These are phyloP conservation scores for Naegleria gruberi DNA, from an alignment of 208 protist genomes.

Conservation along the genomic window DNA sequence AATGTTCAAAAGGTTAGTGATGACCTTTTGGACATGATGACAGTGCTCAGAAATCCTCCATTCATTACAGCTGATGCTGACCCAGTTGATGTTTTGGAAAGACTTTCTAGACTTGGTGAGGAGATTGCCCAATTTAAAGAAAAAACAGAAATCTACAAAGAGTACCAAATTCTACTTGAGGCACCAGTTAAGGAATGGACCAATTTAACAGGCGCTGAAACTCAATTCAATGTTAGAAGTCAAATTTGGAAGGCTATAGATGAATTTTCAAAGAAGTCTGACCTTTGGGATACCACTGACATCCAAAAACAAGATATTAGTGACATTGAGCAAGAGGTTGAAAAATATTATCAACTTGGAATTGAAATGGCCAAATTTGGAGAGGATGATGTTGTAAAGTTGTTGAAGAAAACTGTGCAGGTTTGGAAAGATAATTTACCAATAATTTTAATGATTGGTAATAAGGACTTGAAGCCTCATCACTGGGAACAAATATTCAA, in stretches of 20 bases:
- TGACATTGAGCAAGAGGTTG: slow-evolving; percentile 31
- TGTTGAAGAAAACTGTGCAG: slow-evolving; percentile 1
- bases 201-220: slow-evolving; percentile 52
- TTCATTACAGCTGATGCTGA: slow-evolving; percentile 65
- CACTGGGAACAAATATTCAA: slow-evolving; percentile 84
- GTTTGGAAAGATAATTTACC: slow-evolving; percentile 46
- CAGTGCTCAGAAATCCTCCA: slow-evolving; percentile 31
- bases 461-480: slow-evolving; percentile 71
- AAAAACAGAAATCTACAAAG: slow-evolving; percentile 57
- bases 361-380: slow-evolving; percentile 25
- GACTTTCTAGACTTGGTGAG: slow-evolving; percentile 60
- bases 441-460: slow-evolving; percentile 79
- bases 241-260: slow-evolving; percentile 70
- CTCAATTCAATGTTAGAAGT: slow-evolving; percentile 55
- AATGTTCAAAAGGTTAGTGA: neutral
- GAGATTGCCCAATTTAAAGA: slow-evolving; percentile 63
- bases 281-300: neutral
- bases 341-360: slow-evolving; percentile 31
- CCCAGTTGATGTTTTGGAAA: slow-evolving; percentile 67
- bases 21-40: neutral
- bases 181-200: slow-evolving; percentile 63
- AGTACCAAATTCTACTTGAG: slow-evolving; percentile 72
- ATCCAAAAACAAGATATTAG: slow-evolving; percentile 33
- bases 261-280: slow-evolving; percentile 37
- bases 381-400: slow-evolving; percentile 31